These are phyloP conservation scores for Lagenaria siceraria DNA, from an alignment of 306 rosid genomes.

Conservation along the genomic window DNA sequence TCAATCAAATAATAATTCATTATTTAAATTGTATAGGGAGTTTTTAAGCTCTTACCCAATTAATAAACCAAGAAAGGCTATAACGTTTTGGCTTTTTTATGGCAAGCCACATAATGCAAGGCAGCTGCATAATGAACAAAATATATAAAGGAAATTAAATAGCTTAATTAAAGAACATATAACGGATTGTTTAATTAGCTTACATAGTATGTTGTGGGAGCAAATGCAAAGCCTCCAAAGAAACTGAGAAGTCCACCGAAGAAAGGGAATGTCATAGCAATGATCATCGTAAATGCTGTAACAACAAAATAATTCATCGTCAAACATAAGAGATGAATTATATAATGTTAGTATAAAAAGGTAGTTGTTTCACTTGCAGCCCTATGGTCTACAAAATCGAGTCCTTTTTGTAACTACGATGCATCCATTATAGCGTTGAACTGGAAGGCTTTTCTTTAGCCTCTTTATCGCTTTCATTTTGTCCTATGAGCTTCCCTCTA, in stretches of 20 bases:
- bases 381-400: too few species aligned
- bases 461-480: too few species aligned
- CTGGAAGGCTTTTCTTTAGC: too few species aligned
- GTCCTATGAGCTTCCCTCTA: too few species aligned
- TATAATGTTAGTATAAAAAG: too few species aligned
- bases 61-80: conserved; percentile 23
- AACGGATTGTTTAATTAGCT: neutral
- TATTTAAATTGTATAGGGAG: too few species aligned
- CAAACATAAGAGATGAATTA: too few species aligned
- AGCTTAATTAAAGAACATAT: neutral
- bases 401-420: too few species aligned
- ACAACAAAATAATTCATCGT: too few species aligned
- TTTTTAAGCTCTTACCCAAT: conserved; percentile 17
- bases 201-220: conserved; percentile 29
- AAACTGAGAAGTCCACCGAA: conserved; percentile 33
- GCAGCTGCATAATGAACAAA: conserved; percentile 17
- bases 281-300: conserved; percentile 24
- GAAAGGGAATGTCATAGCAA: conserved; percentile 28
- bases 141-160: neutral
- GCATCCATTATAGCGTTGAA: too few species aligned
- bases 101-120: conserved; percentile 36
- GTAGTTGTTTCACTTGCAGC: too few species aligned
- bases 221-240: conserved; percentile 37
- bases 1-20: too few species aligned
- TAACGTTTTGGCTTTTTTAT: conserved; percentile 20